phyloP scores from a whole-genome alignment of 768 basidiomycete genomes.

The Cyclocybe cylindracea region DNA sequence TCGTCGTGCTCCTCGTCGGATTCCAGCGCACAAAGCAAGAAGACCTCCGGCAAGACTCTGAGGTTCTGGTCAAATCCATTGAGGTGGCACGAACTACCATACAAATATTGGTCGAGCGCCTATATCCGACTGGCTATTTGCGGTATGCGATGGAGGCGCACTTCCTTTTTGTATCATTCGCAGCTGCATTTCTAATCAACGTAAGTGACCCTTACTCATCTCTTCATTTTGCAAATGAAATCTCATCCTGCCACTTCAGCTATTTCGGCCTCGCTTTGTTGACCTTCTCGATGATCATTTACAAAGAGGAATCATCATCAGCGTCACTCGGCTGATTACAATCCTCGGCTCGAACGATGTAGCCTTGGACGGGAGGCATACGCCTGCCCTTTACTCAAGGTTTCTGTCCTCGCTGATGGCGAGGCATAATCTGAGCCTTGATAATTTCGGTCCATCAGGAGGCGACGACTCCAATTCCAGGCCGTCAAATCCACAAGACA shows the following conservation, averaged over 20 bases:
- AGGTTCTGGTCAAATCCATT: conserved; percentile 48
- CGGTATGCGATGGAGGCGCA: conserved; percentile 57
- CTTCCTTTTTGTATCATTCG: conserved; percentile 56
- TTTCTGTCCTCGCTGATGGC: conserved; percentile 52
- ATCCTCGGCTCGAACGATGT: conserved; percentile 50
- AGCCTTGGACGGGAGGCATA: conserved; percentile 55
- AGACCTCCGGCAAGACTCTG: conserved; percentile 40
- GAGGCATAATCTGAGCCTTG: conserved; percentile 27
- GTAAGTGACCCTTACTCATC: conserved; percentile 32
- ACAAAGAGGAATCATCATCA: conserved; percentile 41
- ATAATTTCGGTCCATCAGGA: conserved; percentile 3
- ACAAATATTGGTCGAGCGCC: conserved; percentile 48
- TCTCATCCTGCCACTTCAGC: conserved; percentile 26
- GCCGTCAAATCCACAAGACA: conserved; percentile 1
- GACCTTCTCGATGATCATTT: conserved; percentile 39
- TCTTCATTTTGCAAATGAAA: neutral
- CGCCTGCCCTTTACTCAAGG: conserved; percentile 57
- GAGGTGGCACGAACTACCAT: conserved; percentile 60
- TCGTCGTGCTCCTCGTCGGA: conserved; percentile 57
- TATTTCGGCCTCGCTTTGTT: conserved; percentile 51
- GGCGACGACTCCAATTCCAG: conserved; percentile 1
- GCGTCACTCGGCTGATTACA: conserved; percentile 44
- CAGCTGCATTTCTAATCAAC: conserved; percentile 61
- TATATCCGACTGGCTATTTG: conserved; percentile 55
- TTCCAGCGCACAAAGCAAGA: conserved; percentile 49